Base-by-base conservation (phyloP, 2,329 filamentous ascomycete genomes). In the Cylindrodendrum hubeiense region DNA sequence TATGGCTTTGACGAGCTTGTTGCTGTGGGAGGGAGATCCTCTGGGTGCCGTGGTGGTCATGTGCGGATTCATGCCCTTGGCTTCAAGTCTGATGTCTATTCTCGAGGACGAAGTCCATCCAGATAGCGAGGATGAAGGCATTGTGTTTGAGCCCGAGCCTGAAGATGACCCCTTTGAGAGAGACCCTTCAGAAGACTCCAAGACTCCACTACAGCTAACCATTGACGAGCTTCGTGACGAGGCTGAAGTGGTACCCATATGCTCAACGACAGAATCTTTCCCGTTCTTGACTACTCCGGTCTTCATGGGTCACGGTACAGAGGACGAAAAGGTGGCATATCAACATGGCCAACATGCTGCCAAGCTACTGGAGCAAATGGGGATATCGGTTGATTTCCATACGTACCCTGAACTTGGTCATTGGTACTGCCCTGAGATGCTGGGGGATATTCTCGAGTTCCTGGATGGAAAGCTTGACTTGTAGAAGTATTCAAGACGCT, bases 11-110 rank as follows among this genome's bases (percentile, higher is more conserved):
- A 70, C 79, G 19, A 76, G 81, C 10, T 66, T 81, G 60, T 61
- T 88, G 59, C 74, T 82, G 2, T 85, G 83, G 83, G 76, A 82
- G 10, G 81, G 79, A 0, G 70, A 73, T 17, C 56, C 74, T 2
- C 62, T 86, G 33, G 82, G 76, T 0, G 83, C 73, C 0, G 68
- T 76, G 13, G 72, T 84, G 7, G 82, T 80, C 0, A 81, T 86
- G 79, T 82, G 82, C 60, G 83, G 83, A 0, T 85, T 79, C 70
- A 69, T 86, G 57, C 84, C 85, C 0, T 80, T 83, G 63, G 71
- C 71, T n/a, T 72, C 71, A 21, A 64, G 66, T 10, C 61, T 84
- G 58, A 67, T 75, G 51, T 70, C 68, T 0, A 30, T 52, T 5
- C 33, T 75, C 19, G 64, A 69, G 3, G 65, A 49, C 1, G 43